Base-by-base conservation (phyloP, 225 moss, liverwort and hornwort species). In the Bryoerythrophyllum caledonicum region DNA sequence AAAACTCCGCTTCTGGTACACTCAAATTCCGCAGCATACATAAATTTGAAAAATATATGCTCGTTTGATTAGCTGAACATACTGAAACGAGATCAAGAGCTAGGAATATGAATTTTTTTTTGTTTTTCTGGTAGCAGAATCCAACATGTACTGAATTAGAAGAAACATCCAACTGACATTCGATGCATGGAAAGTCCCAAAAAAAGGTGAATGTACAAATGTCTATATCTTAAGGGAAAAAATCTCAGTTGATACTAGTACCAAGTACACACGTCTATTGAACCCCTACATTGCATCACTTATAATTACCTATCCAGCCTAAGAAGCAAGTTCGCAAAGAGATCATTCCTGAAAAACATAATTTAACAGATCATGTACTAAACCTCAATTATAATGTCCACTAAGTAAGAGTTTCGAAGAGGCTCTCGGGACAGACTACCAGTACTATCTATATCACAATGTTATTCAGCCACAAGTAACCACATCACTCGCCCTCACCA, bases 221-320 rank as follows among this genome's bases (percentile, higher is more conserved):
- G 48, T 57, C 24, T 34, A 57, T 57, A 25, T 19, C 57, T 57
- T 19, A 9, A n/a, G n/a, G 10, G 25, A 8, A 57, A 19, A 20
- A 44, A 65, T 35, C 58, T 57, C 58, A 55, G 35, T 23, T 65
- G 57, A 56, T 28, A 52, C 27, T 54, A 41, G 1, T 62, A 21
- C 21, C 27, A 8, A 67, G 41, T 23, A 60, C 25, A 11, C 37
- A 26, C n/a, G 60, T 17, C 16, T 37, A 35, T 23, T 46, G 48
- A 46, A 67, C 10, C 34, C 66, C 68, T 49, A 60, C 28, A 76
- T 60, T 76, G 48, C 44, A 67, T 76, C 68, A 55, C 27, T 43
- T 46, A 60, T 58, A 24, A 46, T 48, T 67, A 24, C 58, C 44
- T 32, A 67, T 43, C 59, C 30, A 60, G 68, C 60, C 49, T 60